A percentile compares a stretch with the other conserved stretches of the same genome.
phyloP scores from a whole-genome alignment of 2,329 filamentous ascomycete genomes.

The Blastomyces parvus region DNA sequence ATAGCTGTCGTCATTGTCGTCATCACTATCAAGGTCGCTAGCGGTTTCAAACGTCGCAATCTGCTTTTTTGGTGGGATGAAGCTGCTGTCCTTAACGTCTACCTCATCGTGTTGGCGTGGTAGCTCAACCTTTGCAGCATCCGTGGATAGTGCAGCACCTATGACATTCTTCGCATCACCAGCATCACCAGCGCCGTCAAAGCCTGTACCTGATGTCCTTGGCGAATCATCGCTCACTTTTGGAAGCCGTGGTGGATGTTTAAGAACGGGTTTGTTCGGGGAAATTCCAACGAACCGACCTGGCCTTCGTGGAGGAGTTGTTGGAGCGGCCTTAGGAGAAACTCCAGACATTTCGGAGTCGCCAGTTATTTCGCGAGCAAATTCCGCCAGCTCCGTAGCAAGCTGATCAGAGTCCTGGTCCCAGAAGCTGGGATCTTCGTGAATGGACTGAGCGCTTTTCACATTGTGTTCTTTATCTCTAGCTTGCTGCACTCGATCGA shows the following conservation, averaged over 20 bases:
- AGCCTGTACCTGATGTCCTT: not conserved
- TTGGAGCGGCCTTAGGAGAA: constrained; percentile 7
- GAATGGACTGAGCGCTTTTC: constrained; percentile 28
- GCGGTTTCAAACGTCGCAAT: constrained; percentile 6
- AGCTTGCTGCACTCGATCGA: constrained; percentile 7
- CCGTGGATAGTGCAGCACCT: not conserved
- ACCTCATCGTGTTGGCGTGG: not conserved
- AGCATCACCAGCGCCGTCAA: not conserved
- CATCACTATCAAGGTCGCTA: constrained; percentile 21
- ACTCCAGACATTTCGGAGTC: constrained; percentile 13
- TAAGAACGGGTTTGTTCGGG: constrained; percentile 26
- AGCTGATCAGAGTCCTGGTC: constrained; percentile 36
- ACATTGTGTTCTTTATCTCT: constrained; percentile 9
- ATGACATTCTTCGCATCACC: not conserved
- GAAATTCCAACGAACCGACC: constrained; percentile 2
- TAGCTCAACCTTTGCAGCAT: not conserved
- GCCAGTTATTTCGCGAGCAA: constrained; percentile 35
- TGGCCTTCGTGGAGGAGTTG: constrained; percentile 7
- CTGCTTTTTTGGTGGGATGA: not conserved
- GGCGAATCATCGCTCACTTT: constrained; percentile 10
- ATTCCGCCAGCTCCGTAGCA: constrained; percentile 33
- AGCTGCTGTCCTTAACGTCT: not conserved
- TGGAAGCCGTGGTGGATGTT: constrained; percentile 30
- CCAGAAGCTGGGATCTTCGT: constrained; percentile 31
- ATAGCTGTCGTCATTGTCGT: constrained; percentile 44